phyloP scores from a whole-genome alignment of 78 protist genomes.

The slime mould (Dictyostelium discoideum) region dicty_2.7 NC_007089.4:3352001-3352500 shows the following conservation, averaged over 20 bases:
- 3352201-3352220: neutral
- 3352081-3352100: constrained; percentile 21
- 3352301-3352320: constrained; percentile 83
- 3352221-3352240: constrained; percentile 13
- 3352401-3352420: neutral
- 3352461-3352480: neutral
- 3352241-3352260: neutral
- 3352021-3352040: constrained; percentile 20
- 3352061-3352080: neutral
- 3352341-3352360: constrained; percentile 73
- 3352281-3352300: constrained; percentile 15
- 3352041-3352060: neutral
- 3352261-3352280: neutral
- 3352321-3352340: constrained; percentile 63
- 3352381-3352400: neutral
- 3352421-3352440: neutral
- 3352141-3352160: constrained; percentile 43
- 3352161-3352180: constrained; percentile 5
- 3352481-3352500: constrained; percentile 74
- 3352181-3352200: constrained; percentile 63
- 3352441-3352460: no score
- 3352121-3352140: constrained; percentile 73
- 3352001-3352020: constrained; percentile 13
- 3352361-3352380: constrained; percentile 81
- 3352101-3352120: constrained; percentile 52